Evolutionary conservation across 2,329 filamentous ascomycete genomes (phyloP), one percentile per base, ranked within the genome.

Genomic region (Pseudogymnoascus sp.): DNA sequence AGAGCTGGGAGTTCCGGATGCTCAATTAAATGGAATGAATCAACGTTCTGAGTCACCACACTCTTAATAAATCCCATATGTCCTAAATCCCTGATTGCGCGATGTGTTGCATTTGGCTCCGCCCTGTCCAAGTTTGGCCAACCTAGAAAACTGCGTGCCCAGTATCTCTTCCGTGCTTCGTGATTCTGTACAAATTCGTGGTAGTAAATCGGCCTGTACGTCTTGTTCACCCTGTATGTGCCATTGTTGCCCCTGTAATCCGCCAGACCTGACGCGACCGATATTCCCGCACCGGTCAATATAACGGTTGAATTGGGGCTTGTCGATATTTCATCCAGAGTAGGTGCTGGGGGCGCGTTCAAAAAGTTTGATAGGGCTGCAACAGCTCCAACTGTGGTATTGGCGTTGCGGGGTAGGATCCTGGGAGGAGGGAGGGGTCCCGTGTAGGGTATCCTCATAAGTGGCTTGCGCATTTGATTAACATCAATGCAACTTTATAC

Each of bases 21-120:
- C 0, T 91, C 89, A 64, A 77, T 77, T 2, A 82, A 80, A 75
- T 99, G 94, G 73, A 99, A 96, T 2, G 92, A 96, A 76, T 99
- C 94, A 60, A 99, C 94, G 72, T 97, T 97, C 73, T 99, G 94
- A 41, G 94, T 97, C 68, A 99, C 86, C 64, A 97, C 90, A 61
- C 79, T 84, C 63, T 82, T 83, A 42, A 97, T 79, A 59, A 92
- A 76, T 2, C 92, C 92, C 67, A 94, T 77, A 4, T 82, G 75
- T 2, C 85, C 89, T 36, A 97, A 78, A 66, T 88, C 82, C 60
- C 84, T 81, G 62, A 97, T 83, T 2, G 92, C 91, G 72, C 84
- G 81, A 76, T 99, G 94, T 1, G 86, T 87, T 2, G 79, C 77
- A 71, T 97, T 97, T 11, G 93, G 92, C 63, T 78, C 79, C n/a